A percentile compares a stretch with the other conserved stretches of the same genome.
These are phyloP conservation scores for Mycena indigotica DNA, from an alignment of 768 basidiomycete genomes.

Conservation along the genomic window DNA sequence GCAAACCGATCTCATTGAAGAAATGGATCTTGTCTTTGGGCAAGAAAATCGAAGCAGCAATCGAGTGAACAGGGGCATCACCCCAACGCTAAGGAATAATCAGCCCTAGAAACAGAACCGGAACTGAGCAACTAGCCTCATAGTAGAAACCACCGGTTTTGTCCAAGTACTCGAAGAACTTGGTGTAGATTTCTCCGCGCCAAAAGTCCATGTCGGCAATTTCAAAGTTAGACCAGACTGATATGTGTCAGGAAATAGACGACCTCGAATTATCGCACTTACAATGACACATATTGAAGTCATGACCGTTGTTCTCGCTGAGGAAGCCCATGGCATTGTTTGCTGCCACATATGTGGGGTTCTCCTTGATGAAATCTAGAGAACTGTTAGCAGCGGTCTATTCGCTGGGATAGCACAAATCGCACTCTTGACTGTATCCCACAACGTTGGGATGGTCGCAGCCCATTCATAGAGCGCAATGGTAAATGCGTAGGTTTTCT, in stretches of 20 bases:
- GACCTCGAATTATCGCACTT: slow-evolving; percentile 25
- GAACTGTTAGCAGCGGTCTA: neutral
- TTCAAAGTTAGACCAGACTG: slow-evolving; percentile 71
- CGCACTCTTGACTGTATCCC: slow-evolving; percentile 67
- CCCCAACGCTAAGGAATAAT: slow-evolving; percentile 46
- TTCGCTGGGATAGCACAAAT: neutral
- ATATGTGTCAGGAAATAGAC: neutral
- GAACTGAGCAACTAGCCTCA: slow-evolving; percentile 44
- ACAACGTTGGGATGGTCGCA: slow-evolving; percentile 74
- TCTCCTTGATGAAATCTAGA: slow-evolving; percentile 52
- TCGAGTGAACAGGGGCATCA: slow-evolving; percentile 72
- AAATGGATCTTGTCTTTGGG: slow-evolving; percentile 55
- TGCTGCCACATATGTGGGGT: slow-evolving; percentile 57
- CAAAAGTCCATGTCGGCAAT: slow-evolving; percentile 69
- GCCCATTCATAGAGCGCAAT: slow-evolving; percentile 74
- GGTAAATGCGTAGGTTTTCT: slow-evolving; percentile 75
- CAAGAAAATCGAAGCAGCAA: slow-evolving; percentile 67
- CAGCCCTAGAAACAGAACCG: slow-evolving; percentile 39
- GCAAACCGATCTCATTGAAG: slow-evolving; percentile 25
- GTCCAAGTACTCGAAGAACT: slow-evolving; percentile 68
- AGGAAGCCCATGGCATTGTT: slow-evolving; percentile 66
- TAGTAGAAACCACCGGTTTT: slow-evolving; percentile 66
- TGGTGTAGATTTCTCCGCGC: slow-evolving; percentile 62
- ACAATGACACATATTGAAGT: slow-evolving; percentile 78
- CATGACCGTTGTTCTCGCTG: slow-evolving; percentile 47